Base-by-base conservation (phyloP, 306 rosid genomes). In the Canavalia gladiata region DNA sequence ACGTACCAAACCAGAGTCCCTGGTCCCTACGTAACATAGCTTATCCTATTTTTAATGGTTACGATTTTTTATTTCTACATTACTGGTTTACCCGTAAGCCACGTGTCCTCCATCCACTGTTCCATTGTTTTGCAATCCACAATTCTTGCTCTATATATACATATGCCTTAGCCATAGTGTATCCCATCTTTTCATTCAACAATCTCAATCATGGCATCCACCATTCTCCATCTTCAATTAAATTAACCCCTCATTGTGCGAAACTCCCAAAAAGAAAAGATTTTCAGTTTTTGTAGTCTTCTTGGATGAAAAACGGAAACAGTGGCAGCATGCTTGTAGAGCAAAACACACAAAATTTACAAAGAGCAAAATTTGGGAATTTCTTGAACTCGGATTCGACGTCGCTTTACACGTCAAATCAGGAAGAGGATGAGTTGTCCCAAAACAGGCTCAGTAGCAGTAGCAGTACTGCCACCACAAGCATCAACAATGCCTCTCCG, bases 381-480 rank as follows among this genome's bases (percentile, higher is more conserved):
- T 56, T 88, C 0, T 68, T 95, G 7, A 88, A 82, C 5, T 92
- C 98, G 31, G 94, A 95, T 11, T 76, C 91, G 0, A 35, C 83
- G 66, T 28, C 62, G 35, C 43, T 81, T 37, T 12, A 81, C 65
- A 0, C 72, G 43, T 3, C 13, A 18, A 47, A 3, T 71, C 9
- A 62, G 2, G 35, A 69, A 3, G 81, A 69, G 0, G 72, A 74
- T 0, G 57, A 79, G 0, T 46, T 46, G 28, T 6, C 37, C 4
- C 68, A 51, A 0, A 57, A 7, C 8, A 80, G 75, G 1, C 28
- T n/a, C 4, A 88, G 87, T 86, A 81, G 25, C 75, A 54, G 68
- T 58, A 81, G 68, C 60, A 31, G 31, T 74, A 79, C 80, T 1
- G 6, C 81, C 4, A 75, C 81, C 43, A 76, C 51, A 34, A 76